Evolutionary conservation across 78 protist genomes (phyloP).

Genomic region (Blattamonas nauphoetae): DNA sequence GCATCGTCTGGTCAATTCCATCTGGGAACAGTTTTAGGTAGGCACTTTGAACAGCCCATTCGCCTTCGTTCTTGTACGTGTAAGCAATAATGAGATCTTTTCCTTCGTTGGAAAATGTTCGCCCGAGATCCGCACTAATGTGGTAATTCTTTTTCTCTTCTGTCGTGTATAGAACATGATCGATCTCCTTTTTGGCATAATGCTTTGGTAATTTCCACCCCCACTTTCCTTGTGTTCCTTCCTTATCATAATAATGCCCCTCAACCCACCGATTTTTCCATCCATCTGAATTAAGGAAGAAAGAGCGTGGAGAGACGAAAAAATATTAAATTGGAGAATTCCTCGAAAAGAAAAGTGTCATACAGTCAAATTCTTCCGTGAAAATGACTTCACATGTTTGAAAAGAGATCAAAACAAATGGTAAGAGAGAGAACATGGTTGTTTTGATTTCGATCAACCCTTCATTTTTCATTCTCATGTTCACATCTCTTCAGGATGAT

Average conservation of each 20-base stretch:
- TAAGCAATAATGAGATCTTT: conserved; percentile 45
- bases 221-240: neutral
- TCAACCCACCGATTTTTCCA: neutral
- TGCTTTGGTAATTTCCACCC: neutral
- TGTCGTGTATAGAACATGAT: neutral
- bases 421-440: neutral
- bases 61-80: conserved; percentile 79
- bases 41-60: conserved; percentile 64
- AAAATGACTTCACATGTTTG: neutral
- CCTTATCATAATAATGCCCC: neutral
- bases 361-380: neutral
- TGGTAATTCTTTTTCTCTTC: conserved; percentile 14
- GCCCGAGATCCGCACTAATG: conserved; percentile 12
- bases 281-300: neutral
- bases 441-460: too few relatives aligned
- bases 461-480: too few relatives aligned
- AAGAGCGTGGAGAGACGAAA: neutral
- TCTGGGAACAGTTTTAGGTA: conserved; percentile 83
- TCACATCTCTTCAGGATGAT: too few relatives aligned
- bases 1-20: conserved; percentile 37
- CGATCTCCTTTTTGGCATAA: neutral
- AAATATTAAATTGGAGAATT: neutral
- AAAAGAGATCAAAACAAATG: neutral
- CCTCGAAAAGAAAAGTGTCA: neutral
- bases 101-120: conserved; percentile 5